Evolutionary conservation across 1,139 yeast species (phyloP).

Genomic region (Pichia kudriavzevii): DNA sequence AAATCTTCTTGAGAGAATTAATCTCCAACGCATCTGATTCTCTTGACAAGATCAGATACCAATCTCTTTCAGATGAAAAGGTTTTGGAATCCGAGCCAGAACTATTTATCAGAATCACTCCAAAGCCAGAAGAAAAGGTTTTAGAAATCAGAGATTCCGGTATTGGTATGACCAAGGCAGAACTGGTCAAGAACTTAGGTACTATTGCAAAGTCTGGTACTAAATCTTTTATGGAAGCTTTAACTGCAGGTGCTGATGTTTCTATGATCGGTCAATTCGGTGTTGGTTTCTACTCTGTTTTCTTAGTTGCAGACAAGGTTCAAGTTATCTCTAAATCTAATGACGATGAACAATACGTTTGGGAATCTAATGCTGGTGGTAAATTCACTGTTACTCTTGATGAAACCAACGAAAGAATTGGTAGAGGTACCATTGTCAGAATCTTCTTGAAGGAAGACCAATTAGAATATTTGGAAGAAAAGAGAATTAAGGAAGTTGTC

Average conservation of each 20-base stretch:
- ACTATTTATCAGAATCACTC: slow-evolving; percentile 93
- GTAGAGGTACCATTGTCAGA: slow-evolving; percentile 95
- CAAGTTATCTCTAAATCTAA: slow-evolving; percentile 98
- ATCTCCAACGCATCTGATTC: slow-evolving; percentile 98
- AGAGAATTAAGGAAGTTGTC: slow-evolving; percentile 98
- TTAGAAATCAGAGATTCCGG: slow-evolving; percentile 98
- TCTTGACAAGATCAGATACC: slow-evolving; percentile 93
- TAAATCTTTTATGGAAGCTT: slow-evolving; percentile 98
- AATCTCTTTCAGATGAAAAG: slow-evolving; percentile 87
- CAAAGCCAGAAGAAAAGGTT: slow-evolving; percentile 88
- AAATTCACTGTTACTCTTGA: slow-evolving; percentile 95
- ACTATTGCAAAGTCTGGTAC: slow-evolving; percentile 99
- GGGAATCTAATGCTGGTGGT: slow-evolving; percentile 99
- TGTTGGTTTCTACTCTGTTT: slow-evolving; percentile 99
- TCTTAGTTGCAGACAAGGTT: slow-evolving; percentile 98
- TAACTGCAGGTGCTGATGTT: slow-evolving; percentile 98
- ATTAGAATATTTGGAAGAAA: slow-evolving; percentile 97
- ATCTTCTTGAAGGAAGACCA: slow-evolving; percentile 98
- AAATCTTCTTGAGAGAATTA: slow-evolving; percentile 97
- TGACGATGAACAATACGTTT: slow-evolving; percentile 98
- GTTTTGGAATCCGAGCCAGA: slow-evolving; percentile 94
- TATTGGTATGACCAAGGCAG: slow-evolving; percentile 99
- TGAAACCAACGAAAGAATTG: slow-evolving; percentile 72
- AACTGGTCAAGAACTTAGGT: slow-evolving; percentile 98
- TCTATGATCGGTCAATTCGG: slow-evolving; percentile 99